These are phyloP conservation scores for Jamesozyma piceae DNA, from an alignment of 805 yeast genomes.

Conservation along the genomic window DNA sequence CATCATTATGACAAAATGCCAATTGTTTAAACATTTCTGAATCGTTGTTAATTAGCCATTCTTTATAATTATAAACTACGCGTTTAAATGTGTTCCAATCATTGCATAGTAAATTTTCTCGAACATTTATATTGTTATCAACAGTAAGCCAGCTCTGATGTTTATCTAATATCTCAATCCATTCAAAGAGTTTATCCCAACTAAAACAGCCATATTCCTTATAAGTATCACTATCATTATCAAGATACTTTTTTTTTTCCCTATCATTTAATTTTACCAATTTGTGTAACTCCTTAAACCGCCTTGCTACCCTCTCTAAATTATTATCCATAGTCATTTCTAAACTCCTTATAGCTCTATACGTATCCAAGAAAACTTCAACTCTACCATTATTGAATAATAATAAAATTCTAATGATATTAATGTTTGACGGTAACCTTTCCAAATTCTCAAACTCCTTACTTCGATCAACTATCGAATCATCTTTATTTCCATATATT, in stretches of 20 bases:
- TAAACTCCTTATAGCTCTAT: slow-evolving; percentile 56
- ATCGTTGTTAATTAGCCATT: slow-evolving; percentile 40
- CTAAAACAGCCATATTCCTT: slow-evolving; percentile 21
- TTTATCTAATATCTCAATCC: slow-evolving; percentile 43
- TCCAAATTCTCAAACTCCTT: slow-evolving; percentile 59
- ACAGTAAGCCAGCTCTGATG: slow-evolving; percentile 25
- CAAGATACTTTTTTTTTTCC: slow-evolving; percentile 52
- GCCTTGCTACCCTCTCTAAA: slow-evolving; percentile 70
- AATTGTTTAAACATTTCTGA: slow-evolving; percentile 20
- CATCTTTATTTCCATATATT: slow-evolving; percentile 80
- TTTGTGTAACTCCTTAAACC: slow-evolving; percentile 84
- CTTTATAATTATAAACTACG: slow-evolving; percentile 40
- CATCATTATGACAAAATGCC: slow-evolving; percentile 86
- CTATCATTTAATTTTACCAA: slow-evolving; percentile 49
- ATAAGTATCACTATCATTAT: neutral
- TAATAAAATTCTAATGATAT: slow-evolving; percentile 49
- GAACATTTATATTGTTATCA: slow-evolving; percentile 13
- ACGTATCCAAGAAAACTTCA: slow-evolving; percentile 78
- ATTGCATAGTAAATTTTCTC: slow-evolving; percentile 31
- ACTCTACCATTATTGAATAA: slow-evolving; percentile 83
- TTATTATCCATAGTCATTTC: slow-evolving; percentile 63
- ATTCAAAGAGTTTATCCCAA: slow-evolving; percentile 60
- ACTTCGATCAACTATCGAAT: slow-evolving; percentile 71
- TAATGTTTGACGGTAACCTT: slow-evolving; percentile 46
- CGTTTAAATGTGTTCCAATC: slow-evolving; percentile 40